phyloP scores from a whole-genome alignment of 176 grass and related monocot genomes.

The Paspalum vaginatum region DNA sequence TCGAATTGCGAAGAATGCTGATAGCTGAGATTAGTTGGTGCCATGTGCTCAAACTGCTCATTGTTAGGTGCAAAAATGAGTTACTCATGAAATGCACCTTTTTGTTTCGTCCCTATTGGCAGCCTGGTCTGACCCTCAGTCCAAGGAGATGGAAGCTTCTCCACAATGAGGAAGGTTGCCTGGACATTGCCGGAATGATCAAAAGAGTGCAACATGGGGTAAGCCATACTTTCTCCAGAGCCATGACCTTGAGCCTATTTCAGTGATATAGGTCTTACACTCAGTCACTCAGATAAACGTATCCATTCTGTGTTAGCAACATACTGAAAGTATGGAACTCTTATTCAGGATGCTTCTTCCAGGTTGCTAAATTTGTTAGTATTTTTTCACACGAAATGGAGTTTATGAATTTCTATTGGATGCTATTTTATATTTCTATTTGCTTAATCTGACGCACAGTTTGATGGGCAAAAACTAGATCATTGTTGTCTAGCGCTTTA shows the following conservation, averaged over 20 bases:
- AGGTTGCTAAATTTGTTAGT: neutral
- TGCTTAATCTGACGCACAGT: neutral
- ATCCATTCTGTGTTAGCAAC: neutral
- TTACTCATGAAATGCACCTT: neutral
- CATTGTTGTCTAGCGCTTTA: neutral
- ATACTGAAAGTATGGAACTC: neutral
- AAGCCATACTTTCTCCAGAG: constrained; percentile 23
- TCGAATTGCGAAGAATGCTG: neutral
- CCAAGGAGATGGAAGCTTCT: constrained; percentile 85
- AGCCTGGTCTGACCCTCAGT: constrained; percentile 88
- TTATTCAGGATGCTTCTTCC: neutral
- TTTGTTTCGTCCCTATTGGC: constrained; percentile 23
- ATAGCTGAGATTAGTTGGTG: constrained; percentile 4
- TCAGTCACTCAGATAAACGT: neutral
- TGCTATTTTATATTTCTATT: neutral
- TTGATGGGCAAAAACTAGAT: neutral
- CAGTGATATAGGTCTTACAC: neutral
- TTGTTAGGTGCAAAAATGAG: constrained; percentile 4
- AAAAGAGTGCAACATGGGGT: constrained; percentile 86
- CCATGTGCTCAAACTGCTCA: neutral
- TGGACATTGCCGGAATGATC: constrained; percentile 76
- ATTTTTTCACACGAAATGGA: neutral
- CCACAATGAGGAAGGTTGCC: constrained; percentile 70
- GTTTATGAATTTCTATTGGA: neutral
- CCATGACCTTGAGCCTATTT: neutral